Evolutionary conservation across 2,329 filamentous ascomycete species (phyloP), one percentile per base, ranked within the genome.

Genomic region (Elsinoe ampelina): DNA sequence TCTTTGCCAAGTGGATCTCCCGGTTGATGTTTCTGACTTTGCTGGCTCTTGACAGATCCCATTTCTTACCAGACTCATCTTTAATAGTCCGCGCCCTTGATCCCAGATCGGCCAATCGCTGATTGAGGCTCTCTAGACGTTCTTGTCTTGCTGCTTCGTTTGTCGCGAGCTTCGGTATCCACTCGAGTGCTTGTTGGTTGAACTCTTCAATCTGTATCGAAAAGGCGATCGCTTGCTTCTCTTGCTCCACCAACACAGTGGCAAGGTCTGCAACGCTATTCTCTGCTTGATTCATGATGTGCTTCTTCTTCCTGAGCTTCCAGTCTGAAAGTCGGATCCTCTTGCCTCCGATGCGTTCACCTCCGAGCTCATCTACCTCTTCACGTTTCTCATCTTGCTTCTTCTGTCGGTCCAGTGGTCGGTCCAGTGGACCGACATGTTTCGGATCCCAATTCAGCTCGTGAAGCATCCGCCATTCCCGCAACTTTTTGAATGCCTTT

Each of bases 281-380:
- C n/a, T 80, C 80, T 66, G 80, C 82, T 66, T 85, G 82, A 64
- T 85, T 73, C 80, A 84, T 83, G 43, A 84, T 71, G 43, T 72
- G 71, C 57, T 72, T 72, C n/a, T 75, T 76, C 19, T 77, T 72
- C 59, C 75, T 74, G 67, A 79, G 76, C 60, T 73, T 56, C 54
- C 54, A 56, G 32, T 30, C 54, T 26, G 54, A 45, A 5, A 56
- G 42, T 22, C 54, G 20, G 10, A 4, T 20, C 12, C 54, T 22
- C 32, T 20, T 13, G 5, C 54, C 54, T 6, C 54, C 54, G 15
- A 15, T 17, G n/a, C 54, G 13, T 2, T 2, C 26, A 36, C 54
- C 54, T 10, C 54, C 54, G 19, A 56, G 36, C 65, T 63, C 76
- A 70, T 41, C 76, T 61, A 58, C 70, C 66, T 22, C 72, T 71